A percentile compares a stretch with the other conserved stretches of the same genome.
Conservation (phyloP, 352 stramenopile species). For the Aphanomyces stellatus region DNA sequence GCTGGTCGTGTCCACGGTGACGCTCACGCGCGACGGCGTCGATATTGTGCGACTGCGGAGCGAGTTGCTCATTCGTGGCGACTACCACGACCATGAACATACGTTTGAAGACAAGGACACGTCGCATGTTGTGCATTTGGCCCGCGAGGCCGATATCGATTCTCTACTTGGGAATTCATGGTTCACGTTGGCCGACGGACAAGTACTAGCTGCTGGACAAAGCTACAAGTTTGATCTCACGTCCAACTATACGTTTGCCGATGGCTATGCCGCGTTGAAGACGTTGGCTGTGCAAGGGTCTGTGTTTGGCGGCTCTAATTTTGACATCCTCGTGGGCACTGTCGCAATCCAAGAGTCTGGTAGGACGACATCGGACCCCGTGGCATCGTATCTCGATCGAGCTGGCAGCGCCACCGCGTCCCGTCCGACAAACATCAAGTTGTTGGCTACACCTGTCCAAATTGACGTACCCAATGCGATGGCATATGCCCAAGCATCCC, state of each 20-base stretch:
- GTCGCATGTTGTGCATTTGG: slow-evolving; percentile 19
- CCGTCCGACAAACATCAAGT: slow-evolving; percentile 27
- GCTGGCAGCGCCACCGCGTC: background rate
- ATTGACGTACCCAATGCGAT: slow-evolving; percentile 40
- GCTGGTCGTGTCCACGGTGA: slow-evolving; percentile 57
- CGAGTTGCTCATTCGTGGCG: slow-evolving; percentile 76
- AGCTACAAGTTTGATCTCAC: slow-evolving; percentile 36
- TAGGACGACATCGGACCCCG: background rate
- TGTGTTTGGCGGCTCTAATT: slow-evolving; percentile 27
- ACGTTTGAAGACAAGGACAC: slow-evolving; percentile 54
- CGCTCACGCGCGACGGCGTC: slow-evolving; percentile 49
- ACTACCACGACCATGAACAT: slow-evolving; percentile 57
- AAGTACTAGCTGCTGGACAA: slow-evolving; percentile 31
- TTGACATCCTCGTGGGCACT: background rate
- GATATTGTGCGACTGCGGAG: slow-evolving; percentile 56
- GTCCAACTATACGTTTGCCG: slow-evolving; percentile 45
- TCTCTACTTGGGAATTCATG: slow-evolving; percentile 15
- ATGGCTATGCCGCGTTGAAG: slow-evolving; percentile 25
- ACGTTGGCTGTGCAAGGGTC: slow-evolving; percentile 38
- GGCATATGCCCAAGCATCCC: slow-evolving; percentile 60
- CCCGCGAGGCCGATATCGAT: slow-evolving; percentile 15
- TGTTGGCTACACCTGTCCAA: slow-evolving; percentile 54
- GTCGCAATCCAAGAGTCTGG: background rate
- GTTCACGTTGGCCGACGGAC: slow-evolving; percentile 26
- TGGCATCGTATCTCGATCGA: background rate